Base-by-base conservation (phyloP, 2,329 filamentous ascomycete genomes). In the Drechslera avenae region DNA sequence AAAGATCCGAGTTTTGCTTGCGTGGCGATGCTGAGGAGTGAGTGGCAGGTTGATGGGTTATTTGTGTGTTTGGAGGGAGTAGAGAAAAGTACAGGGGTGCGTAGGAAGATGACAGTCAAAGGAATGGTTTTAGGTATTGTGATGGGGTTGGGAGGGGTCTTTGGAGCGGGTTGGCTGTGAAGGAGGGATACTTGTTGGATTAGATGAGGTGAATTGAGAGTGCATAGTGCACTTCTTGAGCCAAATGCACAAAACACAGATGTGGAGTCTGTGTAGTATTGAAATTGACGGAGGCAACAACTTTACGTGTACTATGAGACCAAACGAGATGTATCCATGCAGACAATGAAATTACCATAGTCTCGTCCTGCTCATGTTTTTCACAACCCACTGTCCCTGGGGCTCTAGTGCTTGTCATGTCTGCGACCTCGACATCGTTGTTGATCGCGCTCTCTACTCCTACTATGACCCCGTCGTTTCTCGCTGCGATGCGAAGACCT, bases 401-500 rank as follows among this genome's bases (percentile, higher is more conserved):
- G 46, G 43, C 21, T 43, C 5, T 21, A 34, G 2, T 16, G 23
- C 4, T 42, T 30, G 10, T 40, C 34, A 13, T 12, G 13, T 4
- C 36, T 21, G 3, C 39, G 45, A 13, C 48, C 26, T 4, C 44
- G 39, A 3, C 39, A 39, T 10, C 14, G 30, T 1, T 37, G 23
- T 8, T 8, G 21, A 23, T 21, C 39, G 3, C 46, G 43, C 5
- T 56, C 52, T 13, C 32, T 39, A 8, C 51, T 57, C 12, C 50
- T 51, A 19, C 56, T 65, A 26, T 52, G 59, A 31, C 53, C 62
- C 2, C 56, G 52, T 37, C 60, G 53, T n/a, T 54, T 53, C 12
- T 58, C 56, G 21, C 46, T 52, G 16, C 46, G 60, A 42, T 52
- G 59, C 3, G 59, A 57, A 26, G 60, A 56, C 9, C 23, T 54